Conservation (phyloP, 345 rosid species). For the Kandelia obovata region DNA sequence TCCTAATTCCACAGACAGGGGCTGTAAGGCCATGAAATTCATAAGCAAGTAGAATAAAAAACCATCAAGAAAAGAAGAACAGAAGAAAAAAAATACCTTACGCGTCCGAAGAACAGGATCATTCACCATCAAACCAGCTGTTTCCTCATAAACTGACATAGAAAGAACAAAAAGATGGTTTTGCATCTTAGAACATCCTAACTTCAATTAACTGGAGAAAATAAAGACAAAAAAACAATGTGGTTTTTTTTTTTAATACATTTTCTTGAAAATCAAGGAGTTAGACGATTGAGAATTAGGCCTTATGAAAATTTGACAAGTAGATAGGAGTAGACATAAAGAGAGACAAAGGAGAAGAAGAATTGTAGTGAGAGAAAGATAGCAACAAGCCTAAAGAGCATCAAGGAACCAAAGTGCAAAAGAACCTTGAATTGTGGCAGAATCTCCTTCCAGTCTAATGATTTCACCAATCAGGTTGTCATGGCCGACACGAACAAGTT, state of each 20-base stretch:
- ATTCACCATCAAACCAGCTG: constrained; percentile 89
- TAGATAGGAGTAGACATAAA: neutral
- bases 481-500: constrained; percentile 95
- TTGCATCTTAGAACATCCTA: neutral
- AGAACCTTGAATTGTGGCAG: constrained; percentile 97
- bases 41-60: constrained; percentile 18
- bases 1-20: constrained; percentile 94
- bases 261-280: neutral
- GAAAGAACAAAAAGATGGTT: neutral
- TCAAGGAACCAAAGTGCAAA: neutral
- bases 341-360: neutral
- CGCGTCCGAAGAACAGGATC: constrained; percentile 92
- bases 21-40: constrained; percentile 51
- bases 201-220: neutral
- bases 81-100: constrained; percentile 45
- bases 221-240: neutral
- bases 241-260: neutral
- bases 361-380: neutral
- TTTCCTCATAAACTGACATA: constrained; percentile 84
- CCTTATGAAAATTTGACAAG: neutral
- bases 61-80: neutral
- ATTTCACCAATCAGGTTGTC: constrained; percentile 96
- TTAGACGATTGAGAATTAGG: too few species aligned
- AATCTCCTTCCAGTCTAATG: constrained; percentile 94
- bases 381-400: neutral